phyloP scores from a whole-genome alignment of 257 asterid genomes.

The Lycium ferocissimum region DNA sequence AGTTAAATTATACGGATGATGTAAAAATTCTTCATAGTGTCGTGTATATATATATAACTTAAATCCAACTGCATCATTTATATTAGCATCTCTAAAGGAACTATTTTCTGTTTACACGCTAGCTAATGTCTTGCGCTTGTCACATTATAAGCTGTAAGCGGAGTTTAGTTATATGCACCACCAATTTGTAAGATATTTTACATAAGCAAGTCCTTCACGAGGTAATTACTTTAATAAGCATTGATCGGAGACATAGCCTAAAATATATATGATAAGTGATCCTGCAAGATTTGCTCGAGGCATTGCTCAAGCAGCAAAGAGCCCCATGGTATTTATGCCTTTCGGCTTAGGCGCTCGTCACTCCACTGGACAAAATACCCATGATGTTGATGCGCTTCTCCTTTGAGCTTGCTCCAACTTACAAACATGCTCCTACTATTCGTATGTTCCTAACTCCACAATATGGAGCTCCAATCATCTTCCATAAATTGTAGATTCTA shows the following conservation, averaged over 20 bases:
- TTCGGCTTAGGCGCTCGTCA: slow-evolving; percentile 85
- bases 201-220: too few species aligned
- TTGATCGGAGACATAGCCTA: too few species aligned
- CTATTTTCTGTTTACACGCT: background rate
- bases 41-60: background rate
- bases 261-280: slow-evolving; percentile 23
- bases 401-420: slow-evolving; percentile 67
- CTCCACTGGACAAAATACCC: slow-evolving; percentile 83
- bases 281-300: slow-evolving; percentile 79
- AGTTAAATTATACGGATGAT: too few species aligned
- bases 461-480: slow-evolving; percentile 84
- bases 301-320: slow-evolving; percentile 68
- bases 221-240: too few species aligned
- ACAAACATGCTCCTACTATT: slow-evolving; percentile 76
- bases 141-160: too few species aligned
- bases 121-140: too few species aligned
- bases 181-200: too few species aligned
- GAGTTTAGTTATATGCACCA: too few species aligned
- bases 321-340: slow-evolving; percentile 84
- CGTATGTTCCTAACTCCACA: slow-evolving; percentile 76
- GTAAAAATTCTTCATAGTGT: too few species aligned
- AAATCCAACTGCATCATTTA: background rate
- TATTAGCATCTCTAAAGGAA: background rate
- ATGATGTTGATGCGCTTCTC: slow-evolving; percentile 77
- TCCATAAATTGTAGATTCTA: slow-evolving; percentile 50